Conservation (phyloP, 2,329 filamentous ascomycete genomes). For the Xylariales sp. region DNA sequence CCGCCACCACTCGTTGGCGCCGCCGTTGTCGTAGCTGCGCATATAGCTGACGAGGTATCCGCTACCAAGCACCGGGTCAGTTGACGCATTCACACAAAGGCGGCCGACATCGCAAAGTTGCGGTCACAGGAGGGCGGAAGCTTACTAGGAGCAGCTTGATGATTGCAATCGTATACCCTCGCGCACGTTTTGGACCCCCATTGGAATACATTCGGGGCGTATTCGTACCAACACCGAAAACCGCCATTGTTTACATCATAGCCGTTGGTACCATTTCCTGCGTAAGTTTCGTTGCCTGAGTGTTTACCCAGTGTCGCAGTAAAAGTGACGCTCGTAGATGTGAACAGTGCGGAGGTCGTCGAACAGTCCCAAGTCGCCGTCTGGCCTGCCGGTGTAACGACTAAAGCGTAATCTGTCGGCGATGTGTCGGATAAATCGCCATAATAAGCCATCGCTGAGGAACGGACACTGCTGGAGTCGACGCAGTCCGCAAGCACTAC, state of each 20-base stretch:
- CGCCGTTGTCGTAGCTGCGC: neutral
- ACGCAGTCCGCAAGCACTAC: conserved; percentile 25
- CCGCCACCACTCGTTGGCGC: neutral
- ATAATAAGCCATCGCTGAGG: conserved; percentile 26
- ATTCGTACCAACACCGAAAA: conserved; percentile 21
- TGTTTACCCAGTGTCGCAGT: conserved; percentile 19
- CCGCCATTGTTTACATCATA: conserved; percentile 12
- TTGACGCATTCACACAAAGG: neutral
- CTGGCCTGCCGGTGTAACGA: conserved; percentile 15
- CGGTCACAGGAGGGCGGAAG: neutral
- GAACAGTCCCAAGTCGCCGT: conserved; percentile 19
- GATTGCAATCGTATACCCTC: conserved; percentile 22
- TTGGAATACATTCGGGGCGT: conserved; percentile 12
- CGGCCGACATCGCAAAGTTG: neutral
- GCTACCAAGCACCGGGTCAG: neutral
- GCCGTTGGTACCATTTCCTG: conserved; percentile 22
- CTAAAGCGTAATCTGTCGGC: conserved; percentile 18
- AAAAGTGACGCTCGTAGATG: conserved; percentile 18
- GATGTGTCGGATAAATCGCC: conserved; percentile 3
- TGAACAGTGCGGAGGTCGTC: conserved; percentile 18
- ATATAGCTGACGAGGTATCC: neutral
- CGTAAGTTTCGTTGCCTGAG: conserved; percentile 18
- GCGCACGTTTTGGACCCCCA: conserved; percentile 17
- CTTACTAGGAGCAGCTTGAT: conserved; percentile 17
- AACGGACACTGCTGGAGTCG: conserved; percentile 8